These are phyloP conservation scores for Pseudogymnoascus sp. DNA, from an alignment of 2,329 filamentous ascomycete species.

Conservation along the genomic window DNA sequence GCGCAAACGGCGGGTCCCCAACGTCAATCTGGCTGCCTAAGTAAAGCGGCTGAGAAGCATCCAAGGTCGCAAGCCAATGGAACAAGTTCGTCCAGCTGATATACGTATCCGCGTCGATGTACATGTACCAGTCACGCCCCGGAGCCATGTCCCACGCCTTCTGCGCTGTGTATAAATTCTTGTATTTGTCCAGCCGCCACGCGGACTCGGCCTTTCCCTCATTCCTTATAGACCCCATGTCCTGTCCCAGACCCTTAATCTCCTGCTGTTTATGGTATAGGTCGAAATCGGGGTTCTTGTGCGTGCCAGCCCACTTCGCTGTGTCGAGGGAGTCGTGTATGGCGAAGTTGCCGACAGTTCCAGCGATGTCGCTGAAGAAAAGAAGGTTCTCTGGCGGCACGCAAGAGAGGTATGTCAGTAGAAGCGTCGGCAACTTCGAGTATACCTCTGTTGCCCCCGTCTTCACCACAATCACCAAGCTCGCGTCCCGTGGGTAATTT, in stretches of 20 bases:
- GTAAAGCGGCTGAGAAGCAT: slow-evolving; percentile 11
- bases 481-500: slow-evolving; percentile 36
- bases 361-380: slow-evolving; percentile 49
- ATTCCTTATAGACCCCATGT: slow-evolving; percentile 25
- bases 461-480: slow-evolving; percentile 45
- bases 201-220: slow-evolving; percentile 14
- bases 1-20: slow-evolving; percentile 12
- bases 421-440: slow-evolving; percentile 43
- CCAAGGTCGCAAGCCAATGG: slow-evolving; percentile 12
- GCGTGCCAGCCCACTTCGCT: slow-evolving; percentile 35
- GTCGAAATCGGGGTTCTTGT: slow-evolving; percentile 42
- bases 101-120: slow-evolving; percentile 19
- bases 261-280: slow-evolving; percentile 33
- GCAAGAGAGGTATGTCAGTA: slow-evolving; percentile 44
- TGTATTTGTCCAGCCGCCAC: slow-evolving; percentile 15
- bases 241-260: slow-evolving; percentile 37
- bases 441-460: slow-evolving; percentile 48
- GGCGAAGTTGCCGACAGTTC: slow-evolving; percentile 36
- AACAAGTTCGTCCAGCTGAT: slow-evolving; percentile 15
- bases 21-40: slow-evolving; percentile 15
- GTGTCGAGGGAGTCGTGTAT: slow-evolving; percentile 40
- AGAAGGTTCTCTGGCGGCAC: slow-evolving; percentile 39
- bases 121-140: slow-evolving; percentile 18
- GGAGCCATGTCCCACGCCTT: slow-evolving; percentile 6
- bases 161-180: slow-evolving; percentile 13